phyloP scores from a whole-genome alignment of 2,329 filamentous ascomycete species.

The Phialophora tarda region DNA sequence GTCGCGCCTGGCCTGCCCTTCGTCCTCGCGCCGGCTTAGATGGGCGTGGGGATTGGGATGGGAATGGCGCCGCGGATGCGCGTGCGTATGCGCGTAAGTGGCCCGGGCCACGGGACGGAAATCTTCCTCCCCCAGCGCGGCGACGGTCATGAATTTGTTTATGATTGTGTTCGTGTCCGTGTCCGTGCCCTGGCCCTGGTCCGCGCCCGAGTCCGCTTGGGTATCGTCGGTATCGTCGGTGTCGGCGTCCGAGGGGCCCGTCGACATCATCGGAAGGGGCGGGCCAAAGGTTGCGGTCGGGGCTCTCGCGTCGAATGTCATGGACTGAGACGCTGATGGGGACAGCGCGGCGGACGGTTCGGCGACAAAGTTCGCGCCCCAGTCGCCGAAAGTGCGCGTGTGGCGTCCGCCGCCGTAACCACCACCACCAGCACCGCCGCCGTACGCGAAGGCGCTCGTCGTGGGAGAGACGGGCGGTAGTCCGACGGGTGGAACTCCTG shows the following conservation, averaged over 20 bases:
- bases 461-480: constrained; percentile 8
- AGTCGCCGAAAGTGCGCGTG: constrained; percentile 20
- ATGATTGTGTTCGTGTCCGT: neutral
- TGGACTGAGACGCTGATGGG: neutral
- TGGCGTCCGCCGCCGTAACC: constrained; percentile 7
- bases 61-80: neutral
- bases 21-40: neutral
- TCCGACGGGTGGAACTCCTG: constrained; percentile 11
- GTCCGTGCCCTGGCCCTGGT: no score
- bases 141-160: constrained; percentile 6
- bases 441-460: neutral
- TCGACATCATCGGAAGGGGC: neutral
- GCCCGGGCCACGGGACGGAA: neutral
- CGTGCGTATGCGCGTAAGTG: neutral
- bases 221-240: neutral
- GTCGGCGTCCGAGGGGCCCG: neutral
- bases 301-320: neutral
- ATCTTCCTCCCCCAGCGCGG: constrained; percentile 4
- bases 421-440: constrained; percentile 11
- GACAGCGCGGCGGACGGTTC: neutral
- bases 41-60: no score
- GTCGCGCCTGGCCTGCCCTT: neutral
- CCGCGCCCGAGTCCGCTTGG: neutral
- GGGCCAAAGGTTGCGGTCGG: constrained; percentile 5
- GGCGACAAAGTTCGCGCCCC: constrained; percentile 21